These are phyloP conservation scores for Aspergillus fischeri DNA, from an alignment of 2,329 filamentous ascomycete species.

Conservation along the genomic window DNA sequence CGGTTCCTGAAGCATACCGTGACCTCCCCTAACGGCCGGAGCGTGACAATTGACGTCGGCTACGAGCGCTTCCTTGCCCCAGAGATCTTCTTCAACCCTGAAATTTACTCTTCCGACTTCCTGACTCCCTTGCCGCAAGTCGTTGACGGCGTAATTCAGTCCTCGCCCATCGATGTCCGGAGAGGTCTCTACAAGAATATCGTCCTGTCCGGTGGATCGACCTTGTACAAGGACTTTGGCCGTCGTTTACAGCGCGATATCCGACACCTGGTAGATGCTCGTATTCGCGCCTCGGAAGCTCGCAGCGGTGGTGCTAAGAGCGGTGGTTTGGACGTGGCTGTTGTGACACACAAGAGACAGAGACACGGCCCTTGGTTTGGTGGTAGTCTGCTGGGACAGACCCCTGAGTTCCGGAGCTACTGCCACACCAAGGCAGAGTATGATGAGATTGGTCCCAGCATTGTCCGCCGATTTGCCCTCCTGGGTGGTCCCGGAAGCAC, in stretches of 20 bases:
- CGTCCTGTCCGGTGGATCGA: constrained; percentile 93
- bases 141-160: constrained; percentile 95
- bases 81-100: constrained; percentile 99
- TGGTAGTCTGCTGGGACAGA: constrained; percentile 92
- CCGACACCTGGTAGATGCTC: constrained; percentile 86
- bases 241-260: constrained; percentile 95
- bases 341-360: constrained; percentile 96
- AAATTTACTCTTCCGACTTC: constrained; percentile 99
- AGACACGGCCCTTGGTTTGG: constrained; percentile 98
- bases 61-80: constrained; percentile 98
- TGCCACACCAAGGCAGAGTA: constrained; percentile 92
- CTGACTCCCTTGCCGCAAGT: constrained; percentile 90
- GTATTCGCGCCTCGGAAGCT: constrained; percentile 87
- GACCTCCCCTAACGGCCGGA: constrained; percentile 76
- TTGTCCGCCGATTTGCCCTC: constrained; percentile 89
- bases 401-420: constrained; percentile 96
- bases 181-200: constrained; percentile 99
- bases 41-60: constrained; percentile 83
- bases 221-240: constrained; percentile 97
- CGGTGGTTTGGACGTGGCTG: constrained; percentile 91
- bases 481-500: constrained; percentile 77
- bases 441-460: constrained; percentile 92
- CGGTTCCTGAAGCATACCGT: constrained; percentile 89
- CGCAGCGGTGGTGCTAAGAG: constrained; percentile 88
- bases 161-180: constrained; percentile 94